Conservation (phyloP, 257 asterid species). For the Capsicum pubescens region DNA sequence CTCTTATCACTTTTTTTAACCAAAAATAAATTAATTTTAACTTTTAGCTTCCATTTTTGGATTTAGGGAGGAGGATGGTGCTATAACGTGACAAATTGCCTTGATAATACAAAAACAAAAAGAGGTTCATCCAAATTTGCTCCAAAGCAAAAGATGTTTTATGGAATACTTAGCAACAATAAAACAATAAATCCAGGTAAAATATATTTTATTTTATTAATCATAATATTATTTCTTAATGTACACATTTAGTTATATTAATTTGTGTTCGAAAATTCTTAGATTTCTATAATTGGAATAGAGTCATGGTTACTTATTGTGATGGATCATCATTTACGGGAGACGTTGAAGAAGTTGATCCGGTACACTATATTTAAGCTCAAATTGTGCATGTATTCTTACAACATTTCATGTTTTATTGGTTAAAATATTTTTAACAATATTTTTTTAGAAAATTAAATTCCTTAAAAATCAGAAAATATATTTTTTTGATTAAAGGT, state of each 20-base stretch:
- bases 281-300: conserved; percentile 96
- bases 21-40: too few species aligned
- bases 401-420: background rate
- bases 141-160: background rate
- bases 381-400: background rate
- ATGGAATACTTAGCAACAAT: conserved; percentile 20
- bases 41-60: background rate
- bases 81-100: background rate
- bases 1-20: too few species aligned
- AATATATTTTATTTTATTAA: background rate
- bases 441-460: too few species aligned
- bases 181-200: conserved; percentile 30
- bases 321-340: conserved; percentile 96
- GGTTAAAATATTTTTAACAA: background rate
- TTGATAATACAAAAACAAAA: background rate
- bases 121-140: conserved; percentile 29
- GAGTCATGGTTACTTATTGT: conserved; percentile 87
- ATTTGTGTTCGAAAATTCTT: conserved; percentile 24
- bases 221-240: background rate
- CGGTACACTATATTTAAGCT: background rate
- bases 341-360: conserved; percentile 57
- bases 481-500: too few species aligned
- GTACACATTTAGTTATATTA: background rate
- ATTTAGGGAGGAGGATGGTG: conserved; percentile 37
- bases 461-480: too few species aligned